These are phyloP conservation scores for Yueomyces sinensis DNA, from an alignment of 805 yeast species.

Conservation along the genomic window DNA sequence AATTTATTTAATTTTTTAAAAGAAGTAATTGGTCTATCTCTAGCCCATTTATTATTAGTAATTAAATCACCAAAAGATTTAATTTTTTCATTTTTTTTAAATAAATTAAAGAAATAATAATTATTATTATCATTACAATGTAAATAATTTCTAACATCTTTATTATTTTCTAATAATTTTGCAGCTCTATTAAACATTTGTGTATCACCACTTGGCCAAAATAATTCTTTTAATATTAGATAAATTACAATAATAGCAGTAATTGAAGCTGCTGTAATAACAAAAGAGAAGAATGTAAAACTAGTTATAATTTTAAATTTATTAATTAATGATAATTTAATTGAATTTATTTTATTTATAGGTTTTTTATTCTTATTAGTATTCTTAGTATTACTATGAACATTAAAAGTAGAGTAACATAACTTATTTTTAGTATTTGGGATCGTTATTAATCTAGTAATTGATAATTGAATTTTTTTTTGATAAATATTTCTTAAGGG, in stretches of 20 bases:
- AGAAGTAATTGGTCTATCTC: slow-evolving; percentile 75
- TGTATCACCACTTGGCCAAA: slow-evolving; percentile 86
- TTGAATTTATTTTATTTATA: too few relatives aligned
- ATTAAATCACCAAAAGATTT: slow-evolving; percentile 73
- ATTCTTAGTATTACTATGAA: not conserved
- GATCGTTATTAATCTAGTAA: too few relatives aligned
- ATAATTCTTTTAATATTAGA: slow-evolving; percentile 63
- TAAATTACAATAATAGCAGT: slow-evolving; percentile 58
- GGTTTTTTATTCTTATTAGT: not conserved
- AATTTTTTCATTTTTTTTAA: slow-evolving; percentile 40
- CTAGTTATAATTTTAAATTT: not conserved
- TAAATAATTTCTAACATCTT: slow-evolving; percentile 42
- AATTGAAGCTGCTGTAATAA: slow-evolving; percentile 40
- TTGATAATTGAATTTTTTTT: too few relatives aligned
- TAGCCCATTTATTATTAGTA: slow-evolving; percentile 63
- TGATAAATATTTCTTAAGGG: too few relatives aligned
- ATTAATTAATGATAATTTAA: not conserved
- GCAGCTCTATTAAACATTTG: slow-evolving; percentile 83
- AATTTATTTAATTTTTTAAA: slow-evolving; percentile 30
- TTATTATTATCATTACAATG: slow-evolving; percentile 29
- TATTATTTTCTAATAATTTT: slow-evolving; percentile 56
- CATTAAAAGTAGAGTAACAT: not conserved
- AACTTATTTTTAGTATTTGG: too few relatives aligned
- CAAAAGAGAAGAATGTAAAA: not conserved
- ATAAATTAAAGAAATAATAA: too few relatives aligned